Base-by-base conservation (phyloP, 768 basidiomycete species). In the Tricholoma flavovirens region DNA sequence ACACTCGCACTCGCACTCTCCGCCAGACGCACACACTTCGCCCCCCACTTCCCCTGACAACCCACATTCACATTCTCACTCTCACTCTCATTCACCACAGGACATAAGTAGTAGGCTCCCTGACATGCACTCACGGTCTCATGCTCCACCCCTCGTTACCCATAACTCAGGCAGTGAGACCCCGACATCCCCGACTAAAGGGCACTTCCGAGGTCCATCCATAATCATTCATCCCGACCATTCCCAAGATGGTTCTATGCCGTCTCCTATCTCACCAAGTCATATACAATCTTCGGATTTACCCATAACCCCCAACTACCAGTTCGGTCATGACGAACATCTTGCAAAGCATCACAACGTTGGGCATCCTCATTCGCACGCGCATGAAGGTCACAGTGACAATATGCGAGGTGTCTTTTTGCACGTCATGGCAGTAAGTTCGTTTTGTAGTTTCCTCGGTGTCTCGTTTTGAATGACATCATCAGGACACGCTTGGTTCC, bases 341-440 rank as follows among this genome's bases (percentile, higher is more conserved):
- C 75, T 74, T 53, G 72, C 71, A 21, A 69, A 73, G 43, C 73
- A 77, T 60, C 78, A 80, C 58, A 69, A 82, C 19, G 59, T 67
- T 19, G 67, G 65, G 24, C 75, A 85, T 67, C 69, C 72, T 2
- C 84, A 81, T 63, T 69, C 71, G 40, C 77, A 77, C 29, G 71
- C 75, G 10, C 88, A 87, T 62, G 88, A 93, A 69, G 88, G 90
- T 0, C 93, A 96, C 65, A 93, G 90, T 70, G 93, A 98, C 69
- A 99, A 99, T 68, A 99, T 99, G 97, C 88, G 94, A 32, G 97
- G 97, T 15, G 94, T 99, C 62, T 99, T 99, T 69, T 72, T 98
- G 55, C 96, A 99, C 66, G 96, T 99, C 48, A 87, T 97, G 86
- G 94, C 94, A 56, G 90, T 91, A 73, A 61, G 84, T 69, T 11